Evolutionary conservation across 345 rosid genomes (phyloP).

Genomic region (Luvunga scandens): DNA sequence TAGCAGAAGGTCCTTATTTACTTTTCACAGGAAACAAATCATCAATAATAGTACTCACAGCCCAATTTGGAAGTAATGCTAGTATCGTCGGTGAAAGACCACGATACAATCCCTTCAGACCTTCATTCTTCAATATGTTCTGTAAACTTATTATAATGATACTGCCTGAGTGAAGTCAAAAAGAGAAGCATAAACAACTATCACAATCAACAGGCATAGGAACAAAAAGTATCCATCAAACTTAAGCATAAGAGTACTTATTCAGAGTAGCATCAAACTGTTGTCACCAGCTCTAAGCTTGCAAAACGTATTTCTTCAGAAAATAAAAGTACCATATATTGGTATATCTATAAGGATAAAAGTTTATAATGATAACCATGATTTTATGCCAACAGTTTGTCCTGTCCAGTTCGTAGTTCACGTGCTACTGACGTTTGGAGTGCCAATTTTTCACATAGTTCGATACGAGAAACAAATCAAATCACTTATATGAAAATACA

Average conservation of each 20-base stretch:
- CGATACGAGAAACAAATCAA: not conserved
- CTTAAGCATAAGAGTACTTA: not conserved
- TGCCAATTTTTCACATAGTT: not conserved
- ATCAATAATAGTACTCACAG: conserved; percentile 52
- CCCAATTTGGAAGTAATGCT: conserved; percentile 97
- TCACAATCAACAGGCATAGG: conserved; percentile 9
- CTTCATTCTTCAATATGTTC: conserved; percentile 65
- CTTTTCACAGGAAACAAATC: not conserved
- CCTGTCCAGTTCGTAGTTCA: not conserved
- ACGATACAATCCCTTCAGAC: conserved; percentile 79
- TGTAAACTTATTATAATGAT: conserved; percentile 66
- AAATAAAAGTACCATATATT: not conserved
- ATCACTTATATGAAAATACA: not conserved
- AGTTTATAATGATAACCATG: not conserved
- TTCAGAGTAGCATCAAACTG: not conserved
- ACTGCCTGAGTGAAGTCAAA: conserved; percentile 49
- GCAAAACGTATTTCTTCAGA: not conserved
- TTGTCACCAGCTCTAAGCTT: not conserved
- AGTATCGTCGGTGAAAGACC: conserved; percentile 94
- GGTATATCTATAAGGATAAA: not conserved
- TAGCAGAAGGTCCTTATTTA: not conserved
- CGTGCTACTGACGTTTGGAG: not conserved
- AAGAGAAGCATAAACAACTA: conserved; percentile 2
- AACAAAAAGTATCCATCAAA: conserved; percentile 13
- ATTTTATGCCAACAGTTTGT: not conserved